Evolutionary conservation across 331 rosid genomes (phyloP).

Genomic region (Rosa hybrid): DNA sequence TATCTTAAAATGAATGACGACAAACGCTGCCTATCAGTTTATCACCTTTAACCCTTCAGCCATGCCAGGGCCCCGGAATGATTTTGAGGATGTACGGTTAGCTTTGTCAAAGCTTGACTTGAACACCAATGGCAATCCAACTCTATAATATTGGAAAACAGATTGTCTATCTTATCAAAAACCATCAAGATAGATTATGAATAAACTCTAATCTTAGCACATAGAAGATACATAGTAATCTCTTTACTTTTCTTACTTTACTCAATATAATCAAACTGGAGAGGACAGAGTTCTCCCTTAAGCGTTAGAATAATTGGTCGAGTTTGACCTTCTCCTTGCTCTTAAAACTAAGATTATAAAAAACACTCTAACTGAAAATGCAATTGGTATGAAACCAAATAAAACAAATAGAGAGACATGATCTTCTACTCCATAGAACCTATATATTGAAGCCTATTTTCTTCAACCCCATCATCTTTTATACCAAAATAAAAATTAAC

Average conservation of each 20-base stretch:
- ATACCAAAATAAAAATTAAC: not conserved
- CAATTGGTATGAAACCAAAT: not conserved
- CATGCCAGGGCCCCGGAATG: conserved; percentile 97
- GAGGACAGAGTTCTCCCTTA: not conserved
- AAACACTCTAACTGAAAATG: not conserved
- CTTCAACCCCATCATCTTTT: not conserved
- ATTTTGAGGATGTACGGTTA: conserved; percentile 91
- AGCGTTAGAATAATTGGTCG: not conserved
- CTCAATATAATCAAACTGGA: not conserved
- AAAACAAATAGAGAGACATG: not conserved
- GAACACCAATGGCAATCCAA: conserved; percentile 90
- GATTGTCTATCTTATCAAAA: conserved; percentile 10
- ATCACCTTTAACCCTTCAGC: conserved; percentile 83
- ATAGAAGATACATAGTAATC: not conserved
- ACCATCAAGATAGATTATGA: conserved; percentile 1
- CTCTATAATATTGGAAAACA: conserved; percentile 48
- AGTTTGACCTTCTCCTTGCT: not conserved
- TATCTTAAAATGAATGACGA: conserved; percentile 13
- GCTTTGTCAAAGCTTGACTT: conserved; percentile 99
- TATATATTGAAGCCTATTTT: not conserved
- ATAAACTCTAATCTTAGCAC: not conserved
- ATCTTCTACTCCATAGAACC: not conserved
- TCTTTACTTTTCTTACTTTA: not conserved
- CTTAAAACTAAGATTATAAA: not conserved
- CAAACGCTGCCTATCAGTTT: not conserved